Conservation (phyloP, 345 rosid species). For the Dipteronia sinensis region DNA sequence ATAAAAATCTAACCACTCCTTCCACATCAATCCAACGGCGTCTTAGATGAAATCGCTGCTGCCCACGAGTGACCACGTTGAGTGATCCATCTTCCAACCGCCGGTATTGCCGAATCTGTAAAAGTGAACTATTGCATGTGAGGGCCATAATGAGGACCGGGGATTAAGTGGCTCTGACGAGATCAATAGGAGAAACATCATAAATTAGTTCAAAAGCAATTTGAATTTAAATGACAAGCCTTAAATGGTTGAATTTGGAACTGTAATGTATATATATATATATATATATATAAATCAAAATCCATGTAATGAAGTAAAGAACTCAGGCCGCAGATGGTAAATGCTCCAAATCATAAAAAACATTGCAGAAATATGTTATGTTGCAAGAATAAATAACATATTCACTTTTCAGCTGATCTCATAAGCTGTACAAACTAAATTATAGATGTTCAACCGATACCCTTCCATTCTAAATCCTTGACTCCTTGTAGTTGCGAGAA, state of each 20-base stretch:
- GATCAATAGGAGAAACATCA: neutral
- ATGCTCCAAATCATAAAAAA: neutral
- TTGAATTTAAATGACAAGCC: neutral
- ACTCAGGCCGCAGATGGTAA: neutral
- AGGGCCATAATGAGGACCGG: neutral
- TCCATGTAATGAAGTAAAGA: neutral
- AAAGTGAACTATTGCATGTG: neutral
- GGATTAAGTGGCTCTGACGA: neutral
- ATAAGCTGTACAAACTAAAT: neutral
- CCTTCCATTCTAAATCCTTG: neutral
- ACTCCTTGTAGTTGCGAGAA: neutral
- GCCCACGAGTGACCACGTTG: conserved; percentile 91
- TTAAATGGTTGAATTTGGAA: neutral
- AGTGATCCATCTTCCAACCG: conserved; percentile 81
- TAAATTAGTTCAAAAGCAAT: neutral
- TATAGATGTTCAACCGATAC: neutral
- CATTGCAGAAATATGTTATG: neutral
- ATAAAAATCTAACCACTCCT: conserved; percentile 67
- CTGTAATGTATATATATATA: too few relatives aligned
- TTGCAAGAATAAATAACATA: neutral
- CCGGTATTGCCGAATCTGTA: conserved; percentile 86
- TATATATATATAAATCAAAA: too few relatives aligned
- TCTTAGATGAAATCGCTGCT: conserved; percentile 77
- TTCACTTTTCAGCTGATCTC: neutral
- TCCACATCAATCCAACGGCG: conserved; percentile 82